Evolutionary conservation across 1,284 basidiomycete genomes (phyloP).

Genomic region (Ustilago nuda): DNA sequence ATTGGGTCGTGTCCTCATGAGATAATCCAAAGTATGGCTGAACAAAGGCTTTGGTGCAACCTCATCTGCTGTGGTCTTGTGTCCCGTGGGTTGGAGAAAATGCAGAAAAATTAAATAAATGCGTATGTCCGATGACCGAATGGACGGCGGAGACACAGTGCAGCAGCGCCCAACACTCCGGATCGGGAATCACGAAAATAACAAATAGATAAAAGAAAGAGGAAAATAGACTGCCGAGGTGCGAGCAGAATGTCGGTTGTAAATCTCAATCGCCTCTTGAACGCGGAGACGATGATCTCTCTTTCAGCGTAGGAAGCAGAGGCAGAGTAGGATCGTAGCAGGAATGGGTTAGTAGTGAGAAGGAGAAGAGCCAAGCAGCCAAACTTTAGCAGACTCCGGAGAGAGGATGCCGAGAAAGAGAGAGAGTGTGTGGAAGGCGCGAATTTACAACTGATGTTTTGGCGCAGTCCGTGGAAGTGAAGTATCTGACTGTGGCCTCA

Average conservation of each 20-base stretch:
- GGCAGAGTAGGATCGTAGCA: too few relatives aligned
- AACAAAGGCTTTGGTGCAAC: too few relatives aligned
- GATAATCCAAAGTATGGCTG: too few relatives aligned
- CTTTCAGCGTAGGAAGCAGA: too few relatives aligned
- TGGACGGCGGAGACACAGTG: slow-evolving; percentile 3
- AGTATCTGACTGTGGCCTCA: background rate
- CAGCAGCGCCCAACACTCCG: background rate
- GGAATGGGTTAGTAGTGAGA: background rate
- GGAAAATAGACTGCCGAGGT: slow-evolving; percentile 1
- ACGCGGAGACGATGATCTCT: too few relatives aligned
- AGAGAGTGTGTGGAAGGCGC: background rate
- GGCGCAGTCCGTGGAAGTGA: background rate
- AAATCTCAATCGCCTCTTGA: too few relatives aligned
- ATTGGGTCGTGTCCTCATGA: too few relatives aligned
- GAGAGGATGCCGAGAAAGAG: background rate
- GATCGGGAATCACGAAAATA: slow-evolving; percentile 4
- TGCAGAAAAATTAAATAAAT: background rate
- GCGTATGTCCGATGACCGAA: slow-evolving; percentile 23
- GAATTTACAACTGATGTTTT: background rate
- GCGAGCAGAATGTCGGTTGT: background rate
- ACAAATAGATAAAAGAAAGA: background rate
- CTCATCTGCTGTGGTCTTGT: background rate
- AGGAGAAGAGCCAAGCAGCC: background rate
- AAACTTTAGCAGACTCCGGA: background rate
- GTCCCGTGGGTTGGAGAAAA: background rate